Conservation (phyloP, 2,329 filamentous ascomycete genomes). For the Catunica adiposa region DNA sequence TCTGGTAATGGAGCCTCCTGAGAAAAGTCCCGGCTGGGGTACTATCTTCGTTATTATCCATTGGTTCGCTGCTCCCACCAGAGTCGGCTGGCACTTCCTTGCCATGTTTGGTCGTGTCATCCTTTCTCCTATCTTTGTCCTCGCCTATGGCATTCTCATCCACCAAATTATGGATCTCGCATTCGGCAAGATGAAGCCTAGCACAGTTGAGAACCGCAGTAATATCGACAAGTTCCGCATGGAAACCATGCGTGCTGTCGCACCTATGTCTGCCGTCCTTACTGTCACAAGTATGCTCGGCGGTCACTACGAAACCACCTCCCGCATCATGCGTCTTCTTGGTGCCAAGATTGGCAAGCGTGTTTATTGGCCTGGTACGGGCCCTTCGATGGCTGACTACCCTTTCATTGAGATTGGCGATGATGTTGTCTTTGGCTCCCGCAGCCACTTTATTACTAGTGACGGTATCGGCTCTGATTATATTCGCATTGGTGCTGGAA, state of each 20-base stretch:
- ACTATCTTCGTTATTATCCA: slow-evolving; percentile 26
- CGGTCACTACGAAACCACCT: slow-evolving; percentile 38
- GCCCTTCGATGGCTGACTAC: slow-evolving; percentile 36
- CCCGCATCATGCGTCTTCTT: slow-evolving; percentile 31
- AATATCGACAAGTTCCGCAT: slow-evolving; percentile 28
- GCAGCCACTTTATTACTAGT: slow-evolving; percentile 35
- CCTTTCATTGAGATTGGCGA: slow-evolving; percentile 38
- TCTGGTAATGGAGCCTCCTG: slow-evolving; percentile 26
- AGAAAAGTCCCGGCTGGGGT: slow-evolving; percentile 19
- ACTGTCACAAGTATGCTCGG: slow-evolving; percentile 35
- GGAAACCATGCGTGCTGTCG: slow-evolving; percentile 27
- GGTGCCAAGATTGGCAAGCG: slow-evolving; percentile 36
- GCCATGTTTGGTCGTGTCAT: slow-evolving; percentile 26
- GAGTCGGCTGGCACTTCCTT: slow-evolving; percentile 34
- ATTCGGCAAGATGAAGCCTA: slow-evolving; percentile 25
- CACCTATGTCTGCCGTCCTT: slow-evolving; percentile 28
- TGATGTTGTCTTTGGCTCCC: slow-evolving; percentile 43
- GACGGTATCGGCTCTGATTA: slow-evolving; percentile 33
- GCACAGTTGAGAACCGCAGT: slow-evolving; percentile 19
- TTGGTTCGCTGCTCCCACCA: slow-evolving; percentile 32
- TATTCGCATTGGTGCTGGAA: slow-evolving; percentile 30
- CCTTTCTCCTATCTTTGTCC: slow-evolving; percentile 29
- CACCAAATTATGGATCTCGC: slow-evolving; percentile 25
- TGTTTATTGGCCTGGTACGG: slow-evolving; percentile 42
- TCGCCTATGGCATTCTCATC: slow-evolving; percentile 26